Conservation (phyloP, 2,329 filamentous ascomycete genomes). For the Diplodia mutila region DNA sequence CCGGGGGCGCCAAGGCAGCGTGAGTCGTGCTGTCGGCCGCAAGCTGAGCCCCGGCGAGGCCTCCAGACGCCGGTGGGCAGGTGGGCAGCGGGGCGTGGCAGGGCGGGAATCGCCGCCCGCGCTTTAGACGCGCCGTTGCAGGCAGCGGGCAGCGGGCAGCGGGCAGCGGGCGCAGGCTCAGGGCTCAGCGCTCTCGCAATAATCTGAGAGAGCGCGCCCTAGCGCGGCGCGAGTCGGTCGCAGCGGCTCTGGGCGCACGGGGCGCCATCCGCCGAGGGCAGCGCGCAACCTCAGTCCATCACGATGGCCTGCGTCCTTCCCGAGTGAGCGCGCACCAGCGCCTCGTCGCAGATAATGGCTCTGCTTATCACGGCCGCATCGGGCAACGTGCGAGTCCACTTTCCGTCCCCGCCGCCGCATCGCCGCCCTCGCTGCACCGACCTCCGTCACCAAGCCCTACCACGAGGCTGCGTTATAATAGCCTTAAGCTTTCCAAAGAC, state of each 20-base stretch:
- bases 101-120: slow-evolving; percentile 13
- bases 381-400: slow-evolving; percentile 19
- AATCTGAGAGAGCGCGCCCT: neutral
- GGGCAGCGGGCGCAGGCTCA: no score
- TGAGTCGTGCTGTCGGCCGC: slow-evolving; percentile 21
- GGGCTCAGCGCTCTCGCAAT: no score
- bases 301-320: slow-evolving; percentile 10
- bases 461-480: slow-evolving; percentile 23
- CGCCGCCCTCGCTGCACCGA: neutral
- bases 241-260: slow-evolving; percentile 8
- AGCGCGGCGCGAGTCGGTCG: neutral
- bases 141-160: neutral
- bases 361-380: slow-evolving; percentile 24
- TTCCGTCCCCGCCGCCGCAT: slow-evolving; percentile 19
- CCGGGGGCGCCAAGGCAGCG: slow-evolving; percentile 10
- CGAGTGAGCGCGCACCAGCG: slow-evolving; percentile 10
- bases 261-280: slow-evolving; percentile 12
- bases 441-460: slow-evolving; percentile 7
- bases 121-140: slow-evolving; percentile 6
- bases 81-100: neutral
- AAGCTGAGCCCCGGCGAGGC: neutral
- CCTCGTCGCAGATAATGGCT: slow-evolving; percentile 11
- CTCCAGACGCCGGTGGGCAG: neutral
- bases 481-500: slow-evolving; percentile 19
- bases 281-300: slow-evolving; percentile 15